phyloP scores from a whole-genome alignment of 371 early-diverging fungal species.

The Mortierella sp. region DNA sequence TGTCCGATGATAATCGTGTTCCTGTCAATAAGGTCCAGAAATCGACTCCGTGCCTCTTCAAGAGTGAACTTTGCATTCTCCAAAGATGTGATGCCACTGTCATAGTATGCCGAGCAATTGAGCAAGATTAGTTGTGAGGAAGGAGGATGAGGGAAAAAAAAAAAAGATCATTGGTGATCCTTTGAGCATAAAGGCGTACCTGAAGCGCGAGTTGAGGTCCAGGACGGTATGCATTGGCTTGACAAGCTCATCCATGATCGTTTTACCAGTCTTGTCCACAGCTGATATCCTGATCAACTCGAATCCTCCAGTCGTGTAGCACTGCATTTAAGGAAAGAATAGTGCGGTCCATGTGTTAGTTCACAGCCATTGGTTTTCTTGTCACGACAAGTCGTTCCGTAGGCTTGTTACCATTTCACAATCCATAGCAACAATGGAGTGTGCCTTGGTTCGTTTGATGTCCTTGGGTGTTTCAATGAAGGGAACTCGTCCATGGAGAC shows the following conservation, averaged over 20 bases:
- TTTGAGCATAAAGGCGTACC: conserved; percentile 13
- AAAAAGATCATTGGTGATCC: not conserved
- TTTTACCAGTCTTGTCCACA: conserved; percentile 57
- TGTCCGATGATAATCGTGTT: conserved; percentile 49
- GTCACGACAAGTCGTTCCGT: too few relatives aligned
- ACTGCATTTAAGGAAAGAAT: conserved; percentile 1
- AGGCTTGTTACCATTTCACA: conserved; percentile 60
- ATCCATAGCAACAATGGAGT: conserved; percentile 49
- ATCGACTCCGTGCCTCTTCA: conserved; percentile 51
- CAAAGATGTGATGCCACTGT: conserved; percentile 66
- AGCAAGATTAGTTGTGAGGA: too few relatives aligned
- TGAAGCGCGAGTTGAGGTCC: conserved; percentile 64
- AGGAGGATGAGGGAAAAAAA: not conserved
- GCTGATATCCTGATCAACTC: conserved; percentile 67
- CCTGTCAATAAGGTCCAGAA: conserved; percentile 53
- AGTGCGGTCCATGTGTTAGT: too few relatives aligned
- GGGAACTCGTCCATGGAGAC: conserved; percentile 59
- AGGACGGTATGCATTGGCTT: conserved; percentile 61
- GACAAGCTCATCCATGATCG: conserved; percentile 65
- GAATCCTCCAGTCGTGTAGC: conserved; percentile 59
- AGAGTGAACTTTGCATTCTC: conserved; percentile 58
- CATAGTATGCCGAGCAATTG: not conserved
- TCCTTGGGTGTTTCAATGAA: conserved; percentile 54
- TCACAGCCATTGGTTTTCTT: too few relatives aligned
- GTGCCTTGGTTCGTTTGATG: conserved; percentile 1